These are phyloP conservation scores for Candida quercuum DNA, from an alignment of 805 yeast genomes.

Conservation along the genomic window DNA sequence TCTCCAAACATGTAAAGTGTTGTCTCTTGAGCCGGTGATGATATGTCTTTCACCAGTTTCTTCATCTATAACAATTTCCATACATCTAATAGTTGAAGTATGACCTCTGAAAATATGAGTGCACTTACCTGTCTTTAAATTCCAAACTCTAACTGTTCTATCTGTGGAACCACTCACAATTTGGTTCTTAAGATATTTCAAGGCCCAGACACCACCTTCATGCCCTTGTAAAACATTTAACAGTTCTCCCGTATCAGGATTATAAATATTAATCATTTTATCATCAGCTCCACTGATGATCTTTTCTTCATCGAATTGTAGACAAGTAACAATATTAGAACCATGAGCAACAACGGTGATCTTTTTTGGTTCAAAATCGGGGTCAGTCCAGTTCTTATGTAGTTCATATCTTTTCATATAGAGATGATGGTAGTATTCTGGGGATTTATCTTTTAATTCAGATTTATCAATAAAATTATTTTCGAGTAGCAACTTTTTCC, in stretches of 20 bases:
- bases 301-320: slow-evolving; percentile 87
- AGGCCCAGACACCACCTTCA: slow-evolving; percentile 98
- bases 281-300: slow-evolving; percentile 94
- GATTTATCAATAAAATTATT: slow-evolving; percentile 54
- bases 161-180: slow-evolving; percentile 94
- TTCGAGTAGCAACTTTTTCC: slow-evolving; percentile 60
- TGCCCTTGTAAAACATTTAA: slow-evolving; percentile 71
- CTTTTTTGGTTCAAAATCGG: slow-evolving; percentile 60
- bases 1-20: slow-evolving; percentile 78
- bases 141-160: slow-evolving; percentile 92
- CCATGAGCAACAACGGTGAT: slow-evolving; percentile 68
- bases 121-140: slow-evolving; percentile 75
- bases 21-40: slow-evolving; percentile 86
- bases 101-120: slow-evolving; percentile 92
- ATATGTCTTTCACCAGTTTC: slow-evolving; percentile 63
- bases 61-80: slow-evolving; percentile 73
- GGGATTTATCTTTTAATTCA: slow-evolving; percentile 33
- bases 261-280: slow-evolving; percentile 72
- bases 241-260: slow-evolving; percentile 65
- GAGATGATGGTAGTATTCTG: slow-evolving; percentile 8
- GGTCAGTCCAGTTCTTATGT: slow-evolving; percentile 73
- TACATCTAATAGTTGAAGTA: slow-evolving; percentile 86
- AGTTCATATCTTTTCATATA: slow-evolving; percentile 20
- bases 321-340: slow-evolving; percentile 84
- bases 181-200: slow-evolving; percentile 77